Conservation (phyloP, 345 rosid species). For the Odontarrhena argentea region DNA sequence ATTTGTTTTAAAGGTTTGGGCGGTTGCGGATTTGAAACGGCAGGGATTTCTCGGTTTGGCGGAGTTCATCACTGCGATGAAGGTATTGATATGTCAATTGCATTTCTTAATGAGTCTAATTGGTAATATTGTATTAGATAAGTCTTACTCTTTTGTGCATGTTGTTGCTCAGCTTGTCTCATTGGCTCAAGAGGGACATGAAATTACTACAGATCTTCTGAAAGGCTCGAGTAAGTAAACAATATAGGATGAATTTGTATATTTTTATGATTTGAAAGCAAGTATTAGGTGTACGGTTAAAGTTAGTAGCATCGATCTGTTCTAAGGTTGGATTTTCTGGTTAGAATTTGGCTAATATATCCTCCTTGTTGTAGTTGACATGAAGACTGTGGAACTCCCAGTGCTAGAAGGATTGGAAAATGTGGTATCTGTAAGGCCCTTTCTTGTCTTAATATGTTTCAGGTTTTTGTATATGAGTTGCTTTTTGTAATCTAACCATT, state of each 20-base stretch:
- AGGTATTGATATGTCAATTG: constrained; percentile 49
- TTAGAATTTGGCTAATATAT: constrained; percentile 14
- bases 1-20: constrained; percentile 68
- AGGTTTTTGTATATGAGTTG: background rate
- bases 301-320: background rate
- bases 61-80: constrained; percentile 79
- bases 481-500: background rate
- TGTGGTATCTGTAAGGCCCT: constrained; percentile 26
- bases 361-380: constrained; percentile 42
- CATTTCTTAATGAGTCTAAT: background rate
- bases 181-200: constrained; percentile 78
- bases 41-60: constrained; percentile 79
- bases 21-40: constrained; percentile 75
- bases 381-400: constrained; percentile 57
- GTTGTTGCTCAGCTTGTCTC: constrained; percentile 60
- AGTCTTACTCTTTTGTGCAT: constrained; percentile 1
- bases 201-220: constrained; percentile 57
- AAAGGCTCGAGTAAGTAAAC: constrained; percentile 53
- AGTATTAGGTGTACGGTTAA: constrained; percentile 4
- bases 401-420: constrained; percentile 62
- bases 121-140: background rate
- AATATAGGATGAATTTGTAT: background rate
- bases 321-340: background rate
- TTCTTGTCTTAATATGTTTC: constrained; percentile 15
- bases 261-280: background rate